Evolutionary conservation across 441 rosid genomes (phyloP).

Genomic region (Erodium texanum): DNA sequence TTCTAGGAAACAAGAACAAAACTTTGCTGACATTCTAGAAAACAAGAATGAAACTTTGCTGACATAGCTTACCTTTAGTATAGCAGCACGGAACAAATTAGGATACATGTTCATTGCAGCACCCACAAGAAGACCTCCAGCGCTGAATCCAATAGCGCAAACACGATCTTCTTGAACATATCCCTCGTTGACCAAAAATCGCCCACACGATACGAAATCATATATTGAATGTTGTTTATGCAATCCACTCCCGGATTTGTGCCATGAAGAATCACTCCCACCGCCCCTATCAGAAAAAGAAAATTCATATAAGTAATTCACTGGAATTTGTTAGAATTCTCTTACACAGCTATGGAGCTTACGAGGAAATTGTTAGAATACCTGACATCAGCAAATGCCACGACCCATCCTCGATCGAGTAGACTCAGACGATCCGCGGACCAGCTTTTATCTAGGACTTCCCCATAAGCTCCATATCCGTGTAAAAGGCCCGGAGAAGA

Average conservation of each 20-base stretch:
- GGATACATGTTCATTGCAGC: conserved; percentile 65
- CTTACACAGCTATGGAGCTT: too few species aligned
- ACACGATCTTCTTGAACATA: conserved; percentile 53
- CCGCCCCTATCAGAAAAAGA: conserved; percentile 53
- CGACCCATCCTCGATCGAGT: conserved; percentile 91
- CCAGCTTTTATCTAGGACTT: conserved; percentile 77
- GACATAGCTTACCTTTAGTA: conserved; percentile 60
- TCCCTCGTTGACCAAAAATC: conserved; percentile 55
- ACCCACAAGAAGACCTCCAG: conserved; percentile 73
- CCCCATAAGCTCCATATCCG: conserved; percentile 93
- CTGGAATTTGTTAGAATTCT: too few species aligned
- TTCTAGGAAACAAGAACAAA: too few species aligned
- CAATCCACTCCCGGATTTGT: conserved; percentile 57
- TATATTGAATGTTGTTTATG: conserved; percentile 56
- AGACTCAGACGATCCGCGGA: conserved; percentile 61
- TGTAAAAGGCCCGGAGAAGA: conserved; percentile 66
- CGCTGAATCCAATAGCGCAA: conserved; percentile 66
- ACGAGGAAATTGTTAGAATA: conserved; percentile 12
- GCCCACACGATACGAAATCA: conserved; percentile 58
- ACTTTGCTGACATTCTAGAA: too few species aligned
- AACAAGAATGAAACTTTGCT: too few species aligned
- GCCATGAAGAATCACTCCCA: conserved; percentile 64
- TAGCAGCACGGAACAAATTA: conserved; percentile 52
- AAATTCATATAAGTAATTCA: background rate
- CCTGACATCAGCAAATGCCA: conserved; percentile 96